Evolutionary conservation across 805 yeast species (phyloP), one percentile per base, ranked within the genome.

Genomic region (Cyberlindnera xishuangbannaensis): DNA sequence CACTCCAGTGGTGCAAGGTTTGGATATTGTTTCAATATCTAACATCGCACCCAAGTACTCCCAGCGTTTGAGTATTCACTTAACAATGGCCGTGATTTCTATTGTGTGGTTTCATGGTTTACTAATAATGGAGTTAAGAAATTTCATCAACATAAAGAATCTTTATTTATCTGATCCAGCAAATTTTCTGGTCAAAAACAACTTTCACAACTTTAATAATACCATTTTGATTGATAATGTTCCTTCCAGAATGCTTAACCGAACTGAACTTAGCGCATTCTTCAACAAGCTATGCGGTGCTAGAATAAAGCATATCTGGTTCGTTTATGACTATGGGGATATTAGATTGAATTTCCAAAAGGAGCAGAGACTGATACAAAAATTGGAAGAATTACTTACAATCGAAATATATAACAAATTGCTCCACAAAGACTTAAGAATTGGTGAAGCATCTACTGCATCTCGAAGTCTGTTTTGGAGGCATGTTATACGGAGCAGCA

Each of bases 11-110:
- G 53, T 55, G 3, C 36, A 43, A 4, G 85, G 87, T 0, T 58
- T 87, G 30, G 95, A 86, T 47, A 62, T 58, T 30, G 61, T 84
- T 7, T 82, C 94, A 14, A 71, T 83, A 53, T 75, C 92, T 4
- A 81, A 83, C 47, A 68, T 85, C 4, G 69, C 85, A 0, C 63
- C 69, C 5, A 45, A 64, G 2, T 71, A 73, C 28, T 68, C 76
- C 0, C 49, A 55, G 4, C 54, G 73, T 15, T 64, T 80, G 39
- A 62, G 76, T 38, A 72, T 76, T 15, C 95, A 86, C 55, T 70
- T 86, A 33, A 51, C 75, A 0, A 59, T 81, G 56, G 66, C 83
- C 3, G 35, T 79, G 1, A 44, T 75, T 2, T 71, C 78, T 1
- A 65, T 84, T 3, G 45, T 62, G 0, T 62, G 73, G 58, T 73